A percentile compares a stretch with the other conserved stretches of the same genome.
These are phyloP conservation scores for Neurospora sp. DNA, from an alignment of 495 filamentous ascomycete species.

Conservation along the genomic window DNA sequence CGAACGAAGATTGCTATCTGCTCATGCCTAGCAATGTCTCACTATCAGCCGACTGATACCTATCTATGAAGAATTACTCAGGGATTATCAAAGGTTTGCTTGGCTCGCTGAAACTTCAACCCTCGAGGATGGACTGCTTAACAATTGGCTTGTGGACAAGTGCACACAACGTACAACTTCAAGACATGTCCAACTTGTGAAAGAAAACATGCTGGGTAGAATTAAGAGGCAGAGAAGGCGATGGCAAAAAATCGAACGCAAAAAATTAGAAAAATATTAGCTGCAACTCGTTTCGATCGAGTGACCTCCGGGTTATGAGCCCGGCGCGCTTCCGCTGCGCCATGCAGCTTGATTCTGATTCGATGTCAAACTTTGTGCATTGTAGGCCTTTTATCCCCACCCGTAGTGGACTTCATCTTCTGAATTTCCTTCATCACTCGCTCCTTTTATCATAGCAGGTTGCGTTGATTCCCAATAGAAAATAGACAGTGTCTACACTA, in stretches of 20 bases:
- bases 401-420: background rate
- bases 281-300: slow-evolving; percentile 10
- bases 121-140: background rate
- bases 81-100: background rate
- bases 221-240: no score
- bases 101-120: background rate
- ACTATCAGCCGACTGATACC: background rate
- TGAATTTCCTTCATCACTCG: background rate
- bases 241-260: no score
- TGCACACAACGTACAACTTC: background rate
- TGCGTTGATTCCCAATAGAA: no score
- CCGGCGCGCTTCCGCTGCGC: slow-evolving; percentile 11
- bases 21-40: background rate
- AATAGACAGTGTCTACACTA: no score
- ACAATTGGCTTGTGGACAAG: background rate
- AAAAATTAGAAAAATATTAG: background rate
- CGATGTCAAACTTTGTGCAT: background rate
- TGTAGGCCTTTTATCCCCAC: background rate
- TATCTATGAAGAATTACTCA: background rate
- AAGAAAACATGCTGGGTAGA: background rate
- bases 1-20: background rate
- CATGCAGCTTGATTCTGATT: slow-evolving; percentile 3
- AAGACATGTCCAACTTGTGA: background rate
- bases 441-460: no score
- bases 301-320: slow-evolving; percentile 11